phyloP scores from a whole-genome alignment of 2,329 filamentous ascomycete genomes.

The Aspergillus hiratsukae region DNA sequence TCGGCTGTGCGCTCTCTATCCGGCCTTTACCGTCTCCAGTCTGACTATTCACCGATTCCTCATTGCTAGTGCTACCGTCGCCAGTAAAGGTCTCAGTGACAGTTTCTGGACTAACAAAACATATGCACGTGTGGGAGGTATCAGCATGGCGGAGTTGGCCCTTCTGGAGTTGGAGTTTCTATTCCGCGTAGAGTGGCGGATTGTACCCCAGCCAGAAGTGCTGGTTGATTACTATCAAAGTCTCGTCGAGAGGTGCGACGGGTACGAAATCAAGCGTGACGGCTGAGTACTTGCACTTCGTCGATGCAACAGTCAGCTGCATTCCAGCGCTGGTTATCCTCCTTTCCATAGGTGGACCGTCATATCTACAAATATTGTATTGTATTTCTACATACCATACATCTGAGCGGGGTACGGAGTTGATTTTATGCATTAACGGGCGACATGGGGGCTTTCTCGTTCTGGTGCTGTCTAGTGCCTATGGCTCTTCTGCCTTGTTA shows the following conservation, averaged over 20 bases:
- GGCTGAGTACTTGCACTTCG: neutral
- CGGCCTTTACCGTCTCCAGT: constrained; percentile 92
- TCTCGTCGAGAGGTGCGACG: constrained; percentile 65
- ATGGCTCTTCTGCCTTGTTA: neutral
- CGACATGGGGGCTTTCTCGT: neutral
- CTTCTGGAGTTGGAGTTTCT: constrained; percentile 90
- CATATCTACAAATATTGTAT: neutral
- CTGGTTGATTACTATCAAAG: constrained; percentile 90
- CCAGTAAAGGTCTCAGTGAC: constrained; percentile 91
- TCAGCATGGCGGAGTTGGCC: constrained; percentile 83
- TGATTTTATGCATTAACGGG: constrained; percentile 12
- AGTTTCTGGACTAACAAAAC: constrained; percentile 98
- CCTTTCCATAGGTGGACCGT: neutral
- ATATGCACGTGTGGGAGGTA: constrained; percentile 89
- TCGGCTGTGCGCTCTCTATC: constrained; percentile 83
- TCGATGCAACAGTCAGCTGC: neutral
- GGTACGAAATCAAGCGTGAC: constrained; percentile 50
- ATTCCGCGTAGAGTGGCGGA: constrained; percentile 89
- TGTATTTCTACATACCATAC: constrained; percentile 13
- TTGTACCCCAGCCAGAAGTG: constrained; percentile 91
- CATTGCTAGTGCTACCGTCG: constrained; percentile 92
- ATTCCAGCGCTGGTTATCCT: neutral
- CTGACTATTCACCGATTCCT: constrained; percentile 95
- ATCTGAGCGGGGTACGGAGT: constrained; percentile 15
- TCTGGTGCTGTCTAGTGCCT: neutral